Conservation (phyloP, 1,139 yeast species). For the Meyerozyma athensensis region DNA sequence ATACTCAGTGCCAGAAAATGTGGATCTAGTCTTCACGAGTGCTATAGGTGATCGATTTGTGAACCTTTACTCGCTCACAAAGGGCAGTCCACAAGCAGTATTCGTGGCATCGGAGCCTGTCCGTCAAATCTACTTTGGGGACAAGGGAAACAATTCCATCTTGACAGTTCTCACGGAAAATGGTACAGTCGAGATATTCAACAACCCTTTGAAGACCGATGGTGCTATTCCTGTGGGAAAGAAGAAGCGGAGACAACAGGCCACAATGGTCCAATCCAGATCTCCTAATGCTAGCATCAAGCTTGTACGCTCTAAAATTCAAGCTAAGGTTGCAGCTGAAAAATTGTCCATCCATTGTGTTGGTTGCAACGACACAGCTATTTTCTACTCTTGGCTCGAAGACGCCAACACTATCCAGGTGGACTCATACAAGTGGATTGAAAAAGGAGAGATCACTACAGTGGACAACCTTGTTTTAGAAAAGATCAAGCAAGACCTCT, state of each 20-base stretch:
- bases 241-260: constrained; percentile 34
- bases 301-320: constrained; percentile 40
- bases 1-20: constrained; percentile 27
- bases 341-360: constrained; percentile 39
- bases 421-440: constrained; percentile 55
- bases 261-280: constrained; percentile 38
- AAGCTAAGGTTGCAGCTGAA: constrained; percentile 30
- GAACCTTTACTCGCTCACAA: constrained; percentile 55
- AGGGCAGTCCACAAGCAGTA: constrained; percentile 42
- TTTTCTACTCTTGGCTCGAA: constrained; percentile 68
- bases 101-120: constrained; percentile 67
- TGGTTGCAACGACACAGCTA: constrained; percentile 30
- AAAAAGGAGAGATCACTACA: constrained; percentile 22
- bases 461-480: constrained; percentile 24
- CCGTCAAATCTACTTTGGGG: constrained; percentile 33
- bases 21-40: constrained; percentile 54
- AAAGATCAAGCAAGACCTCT: constrained; percentile 36
- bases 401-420: constrained; percentile 61
- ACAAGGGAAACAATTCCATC: constrained; percentile 31
- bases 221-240: constrained; percentile 17
- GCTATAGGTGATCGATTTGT: constrained; percentile 78
- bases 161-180: constrained; percentile 61
- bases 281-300: constrained; percentile 40
- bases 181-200: constrained; percentile 64
- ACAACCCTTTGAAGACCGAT: constrained; percentile 40